These are phyloP conservation scores for Mucor indicus DNA, from an alignment of 371 early-diverging fungal genomes.

Conservation along the genomic window DNA sequence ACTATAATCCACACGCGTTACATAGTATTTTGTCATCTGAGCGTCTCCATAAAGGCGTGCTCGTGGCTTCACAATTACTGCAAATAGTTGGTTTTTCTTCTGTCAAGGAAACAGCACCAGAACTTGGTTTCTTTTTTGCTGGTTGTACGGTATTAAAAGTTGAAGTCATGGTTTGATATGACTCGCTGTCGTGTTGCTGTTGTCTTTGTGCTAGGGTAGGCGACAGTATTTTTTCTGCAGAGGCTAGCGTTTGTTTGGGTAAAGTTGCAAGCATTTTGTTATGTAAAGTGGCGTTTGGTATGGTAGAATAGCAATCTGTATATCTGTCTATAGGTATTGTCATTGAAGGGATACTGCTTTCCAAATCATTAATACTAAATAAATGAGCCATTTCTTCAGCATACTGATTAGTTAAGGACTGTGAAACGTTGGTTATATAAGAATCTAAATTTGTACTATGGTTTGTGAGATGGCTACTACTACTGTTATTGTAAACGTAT, in stretches of 20 bases:
- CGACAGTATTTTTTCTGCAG: slow-evolving; percentile 31
- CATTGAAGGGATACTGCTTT: background rate
- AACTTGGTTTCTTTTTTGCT: background rate
- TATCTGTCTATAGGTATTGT: background rate
- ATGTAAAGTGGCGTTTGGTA: slow-evolving; percentile 29
- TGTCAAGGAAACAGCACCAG: no score
- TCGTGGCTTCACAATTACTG: slow-evolving; percentile 84
- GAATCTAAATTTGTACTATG: no score
- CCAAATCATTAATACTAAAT: no score
- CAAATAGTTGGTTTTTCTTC: slow-evolving; percentile 44
- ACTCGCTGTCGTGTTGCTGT: no score
- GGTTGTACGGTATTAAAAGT: no score
- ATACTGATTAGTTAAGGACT: no score
- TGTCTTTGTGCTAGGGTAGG: slow-evolving; percentile 1
- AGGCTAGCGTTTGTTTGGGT: slow-evolving; percentile 32
- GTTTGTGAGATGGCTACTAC: no score
- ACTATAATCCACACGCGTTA: slow-evolving; percentile 96
- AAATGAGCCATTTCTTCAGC: no score
- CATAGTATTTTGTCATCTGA: slow-evolving; percentile 87
- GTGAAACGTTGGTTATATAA: no score
- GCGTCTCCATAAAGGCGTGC: slow-evolving; percentile 95
- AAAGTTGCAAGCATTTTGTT: slow-evolving; percentile 36
- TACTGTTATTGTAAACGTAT: no score
- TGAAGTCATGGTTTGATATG: no score
- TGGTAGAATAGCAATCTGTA: slow-evolving; percentile 1